Conservation (phyloP, 2,329 filamentous ascomycete genomes). For the Celoporthe dispersa region DNA sequence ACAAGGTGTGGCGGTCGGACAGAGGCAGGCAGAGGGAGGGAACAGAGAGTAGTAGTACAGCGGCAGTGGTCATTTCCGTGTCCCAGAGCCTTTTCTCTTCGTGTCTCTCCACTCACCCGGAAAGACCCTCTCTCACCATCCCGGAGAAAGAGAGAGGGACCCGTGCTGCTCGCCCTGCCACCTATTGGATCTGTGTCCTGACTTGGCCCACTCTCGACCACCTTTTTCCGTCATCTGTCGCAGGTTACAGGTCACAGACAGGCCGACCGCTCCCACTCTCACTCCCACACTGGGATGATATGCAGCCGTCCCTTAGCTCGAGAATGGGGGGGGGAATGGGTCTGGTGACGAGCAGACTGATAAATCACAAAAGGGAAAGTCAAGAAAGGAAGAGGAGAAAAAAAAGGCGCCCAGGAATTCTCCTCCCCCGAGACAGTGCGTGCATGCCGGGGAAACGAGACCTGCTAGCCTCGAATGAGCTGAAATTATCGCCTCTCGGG, state of each 20-base stretch:
- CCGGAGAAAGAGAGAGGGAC: background rate
- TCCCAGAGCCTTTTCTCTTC: background rate
- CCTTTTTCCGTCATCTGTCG: constrained; percentile 24
- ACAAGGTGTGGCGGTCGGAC: background rate
- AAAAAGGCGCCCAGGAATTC: background rate
- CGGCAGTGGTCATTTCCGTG: background rate
- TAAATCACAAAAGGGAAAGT: constrained; percentile 10
- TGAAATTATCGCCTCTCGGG: background rate
- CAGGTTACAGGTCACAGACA: constrained; percentile 22
- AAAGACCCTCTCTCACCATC: background rate
- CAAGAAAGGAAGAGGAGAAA: too few species aligned
- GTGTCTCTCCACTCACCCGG: background rate
- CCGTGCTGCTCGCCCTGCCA: background rate
- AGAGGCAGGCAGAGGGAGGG: background rate
- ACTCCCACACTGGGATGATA: constrained; percentile 14
- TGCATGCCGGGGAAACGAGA: background rate
- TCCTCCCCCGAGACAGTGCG: background rate
- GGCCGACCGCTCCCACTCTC: constrained; percentile 2
- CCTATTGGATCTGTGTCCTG: constrained; percentile 3
- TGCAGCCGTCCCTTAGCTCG: constrained; percentile 1
- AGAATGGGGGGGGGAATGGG: background rate
- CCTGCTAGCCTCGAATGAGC: background rate
- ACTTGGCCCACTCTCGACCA: constrained; percentile 11
- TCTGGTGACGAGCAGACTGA: constrained; percentile 21
- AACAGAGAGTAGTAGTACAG: background rate